Evolutionary conservation across 225 moss, liverwort and hornwort species (phyloP).

Genomic region (Lunularia cruciata): DNA sequence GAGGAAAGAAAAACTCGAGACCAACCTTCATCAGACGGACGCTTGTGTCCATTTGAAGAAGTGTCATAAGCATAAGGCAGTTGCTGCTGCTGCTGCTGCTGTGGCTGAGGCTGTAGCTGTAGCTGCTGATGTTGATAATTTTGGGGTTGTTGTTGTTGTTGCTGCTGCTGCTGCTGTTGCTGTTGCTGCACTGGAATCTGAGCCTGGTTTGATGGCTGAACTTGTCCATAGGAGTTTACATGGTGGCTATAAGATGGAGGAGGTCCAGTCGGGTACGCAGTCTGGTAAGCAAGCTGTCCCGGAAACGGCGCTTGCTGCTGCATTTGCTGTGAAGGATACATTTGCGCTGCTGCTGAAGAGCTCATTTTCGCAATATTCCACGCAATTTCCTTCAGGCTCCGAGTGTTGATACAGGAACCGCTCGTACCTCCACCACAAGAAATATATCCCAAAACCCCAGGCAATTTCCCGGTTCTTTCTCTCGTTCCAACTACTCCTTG

Average conservation of each 20-base stretch:
- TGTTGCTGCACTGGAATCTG: too few species aligned
- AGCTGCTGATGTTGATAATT: background rate
- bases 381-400: too few species aligned
- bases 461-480: too few species aligned
- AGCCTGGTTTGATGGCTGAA: slow-evolving; percentile 19
- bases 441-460: too few species aligned
- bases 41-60: slow-evolving; percentile 37
- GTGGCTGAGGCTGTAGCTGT: slow-evolving; percentile 11
- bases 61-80: slow-evolving; percentile 31
- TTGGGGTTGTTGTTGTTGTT: background rate
- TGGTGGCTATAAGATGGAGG: slow-evolving; percentile 29
- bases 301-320: slow-evolving; percentile 33
- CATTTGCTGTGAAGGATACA: slow-evolving; percentile 32
- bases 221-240: slow-evolving; percentile 37
- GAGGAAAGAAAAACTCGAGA: slow-evolving; percentile 3
- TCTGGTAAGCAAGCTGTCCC: slow-evolving; percentile 15
- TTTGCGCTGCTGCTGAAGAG: slow-evolving; percentile 37
- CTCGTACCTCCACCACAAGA: too few species aligned
- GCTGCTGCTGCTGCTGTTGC: too few species aligned
- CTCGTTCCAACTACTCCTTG: too few species aligned
- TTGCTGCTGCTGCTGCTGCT: slow-evolving; percentile 1
- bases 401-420: too few species aligned
- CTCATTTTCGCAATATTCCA: too few species aligned
- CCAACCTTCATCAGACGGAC: slow-evolving; percentile 47
- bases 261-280: slow-evolving; percentile 12